A percentile compares a stretch with the other conserved stretches of the same genome.
These are phyloP conservation scores for Coemansia sp. DNA, from an alignment of 371 early-diverging fungal species.

Conservation along the genomic window DNA sequence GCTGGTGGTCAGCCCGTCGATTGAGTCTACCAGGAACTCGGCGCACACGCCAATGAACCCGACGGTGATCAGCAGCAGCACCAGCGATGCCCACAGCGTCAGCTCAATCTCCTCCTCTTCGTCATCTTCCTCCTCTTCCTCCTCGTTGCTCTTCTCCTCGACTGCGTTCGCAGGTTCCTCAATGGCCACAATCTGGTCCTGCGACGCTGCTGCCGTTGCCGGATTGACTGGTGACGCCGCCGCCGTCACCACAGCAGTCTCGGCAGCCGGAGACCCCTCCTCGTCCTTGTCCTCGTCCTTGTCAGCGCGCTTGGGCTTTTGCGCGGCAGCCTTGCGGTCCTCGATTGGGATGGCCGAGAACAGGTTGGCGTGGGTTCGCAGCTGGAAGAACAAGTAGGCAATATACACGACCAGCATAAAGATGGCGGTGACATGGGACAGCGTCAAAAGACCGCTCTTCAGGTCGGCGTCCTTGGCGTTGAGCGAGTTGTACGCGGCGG, in stretches of 20 bases:
- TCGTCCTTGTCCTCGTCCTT: slow-evolving; percentile 15
- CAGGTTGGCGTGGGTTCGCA: slow-evolving; percentile 68
- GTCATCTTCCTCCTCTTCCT: slow-evolving; percentile 52
- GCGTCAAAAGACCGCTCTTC: slow-evolving; percentile 54
- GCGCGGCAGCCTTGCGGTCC: slow-evolving; percentile 34
- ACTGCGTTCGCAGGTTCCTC: slow-evolving; percentile 23
- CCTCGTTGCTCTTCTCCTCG: slow-evolving; percentile 56
- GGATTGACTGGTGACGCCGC: slow-evolving; percentile 16
- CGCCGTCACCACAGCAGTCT: slow-evolving; percentile 5
- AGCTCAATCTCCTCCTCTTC: slow-evolving; percentile 60
- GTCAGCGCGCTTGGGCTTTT: slow-evolving; percentile 13
- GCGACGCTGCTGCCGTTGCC: slow-evolving; percentile 10
- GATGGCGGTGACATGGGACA: slow-evolving; percentile 72
- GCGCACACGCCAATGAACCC: slow-evolving; percentile 73
- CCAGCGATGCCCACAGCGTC: slow-evolving; percentile 57
- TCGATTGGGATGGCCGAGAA: slow-evolving; percentile 39
- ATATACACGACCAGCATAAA: slow-evolving; percentile 72
- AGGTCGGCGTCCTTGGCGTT: slow-evolving; percentile 47
- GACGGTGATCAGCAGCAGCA: slow-evolving; percentile 56
- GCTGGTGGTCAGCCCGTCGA: slow-evolving; percentile 66
- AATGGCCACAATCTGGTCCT: slow-evolving; percentile 1
- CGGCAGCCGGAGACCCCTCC: slow-evolving; percentile 4
- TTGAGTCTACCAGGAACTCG: slow-evolving; percentile 76
- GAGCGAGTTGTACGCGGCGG: slow-evolving; percentile 72
- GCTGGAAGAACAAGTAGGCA: slow-evolving; percentile 75